Evolutionary conservation across 192 early-diverging fungal genomes (phyloP).

Genomic region (Coemansia sp.): DNA sequence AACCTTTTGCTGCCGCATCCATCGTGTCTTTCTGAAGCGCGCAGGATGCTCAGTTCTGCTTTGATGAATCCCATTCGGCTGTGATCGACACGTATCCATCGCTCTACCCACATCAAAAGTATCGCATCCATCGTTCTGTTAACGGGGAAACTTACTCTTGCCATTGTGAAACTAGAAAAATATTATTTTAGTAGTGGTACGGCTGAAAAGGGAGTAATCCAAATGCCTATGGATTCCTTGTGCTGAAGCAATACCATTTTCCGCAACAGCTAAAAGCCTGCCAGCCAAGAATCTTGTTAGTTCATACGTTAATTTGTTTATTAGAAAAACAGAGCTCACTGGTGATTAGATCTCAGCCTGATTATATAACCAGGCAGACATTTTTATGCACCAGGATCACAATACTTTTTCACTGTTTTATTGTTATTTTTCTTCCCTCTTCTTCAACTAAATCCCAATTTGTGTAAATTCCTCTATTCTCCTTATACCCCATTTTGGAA

Average conservation of each 20-base stretch:
- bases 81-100: background rate
- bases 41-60: background rate
- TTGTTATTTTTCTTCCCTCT: no score
- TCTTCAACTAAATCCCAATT: no score
- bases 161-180: constrained; percentile 11
- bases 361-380: no score
- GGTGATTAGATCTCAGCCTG: no score
- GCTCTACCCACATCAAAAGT: background rate
- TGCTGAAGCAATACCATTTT: background rate
- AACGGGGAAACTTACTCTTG: constrained; percentile 4
- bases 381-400: no score
- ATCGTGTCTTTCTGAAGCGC: background rate
- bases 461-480: background rate
- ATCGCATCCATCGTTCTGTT: constrained; percentile 5
- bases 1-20: background rate
- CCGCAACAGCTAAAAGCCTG: background rate
- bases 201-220: constrained; percentile 8
- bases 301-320: no score
- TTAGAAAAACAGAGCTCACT: no score
- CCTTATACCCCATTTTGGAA: background rate
- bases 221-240: background rate
- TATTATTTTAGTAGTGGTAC: constrained; percentile 2
- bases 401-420: no score
- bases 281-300: no score
- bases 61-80: background rate